Percentiles rank a stretch among this genome's conserved stretches.
Evolutionary conservation across 805 yeast species (phyloP).

Genomic region (Candida wancherniae): DNA sequence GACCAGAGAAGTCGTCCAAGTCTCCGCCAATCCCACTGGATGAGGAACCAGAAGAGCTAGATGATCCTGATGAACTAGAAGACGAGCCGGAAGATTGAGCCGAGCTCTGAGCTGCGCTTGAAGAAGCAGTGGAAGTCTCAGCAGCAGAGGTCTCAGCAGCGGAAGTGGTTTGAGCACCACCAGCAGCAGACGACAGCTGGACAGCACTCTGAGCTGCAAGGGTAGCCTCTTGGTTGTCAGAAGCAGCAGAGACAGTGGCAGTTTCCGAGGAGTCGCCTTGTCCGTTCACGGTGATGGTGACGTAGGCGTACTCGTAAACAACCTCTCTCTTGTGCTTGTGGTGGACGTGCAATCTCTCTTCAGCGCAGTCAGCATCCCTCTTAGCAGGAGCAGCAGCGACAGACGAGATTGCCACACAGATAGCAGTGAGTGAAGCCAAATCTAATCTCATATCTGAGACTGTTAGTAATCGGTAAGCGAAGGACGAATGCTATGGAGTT

Average conservation of each 20-base stretch:
- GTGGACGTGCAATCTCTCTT: conserved; percentile 44
- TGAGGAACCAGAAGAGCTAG: conserved; percentile 24
- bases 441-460: conserved; percentile 13
- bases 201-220: background rate
- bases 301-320: conserved; percentile 45
- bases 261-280: conserved; percentile 28
- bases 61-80: conserved; percentile 12
- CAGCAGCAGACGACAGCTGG: conserved; percentile 1
- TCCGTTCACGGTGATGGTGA: conserved; percentile 36
- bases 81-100: conserved; percentile 15
- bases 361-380: conserved; percentile 14
- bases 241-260: conserved; percentile 3
- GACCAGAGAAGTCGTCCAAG: conserved; percentile 50
- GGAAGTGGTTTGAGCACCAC: conserved; percentile 7
- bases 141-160: conserved; percentile 12
- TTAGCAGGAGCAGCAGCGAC: conserved; percentile 16
- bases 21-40: conserved; percentile 46
- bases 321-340: conserved; percentile 58
- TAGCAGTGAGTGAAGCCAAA: conserved; percentile 9
- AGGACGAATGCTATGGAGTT: too few relatives aligned
- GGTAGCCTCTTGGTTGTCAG: background rate
- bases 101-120: conserved; percentile 13
- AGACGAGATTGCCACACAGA: conserved; percentile 11
- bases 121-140: conserved; percentile 20
- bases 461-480: too few relatives aligned